Evolutionary conservation across 352 stramenopile genomes (phyloP), one percentile per base, ranked within the genome.

Genomic region (Phytophthora kernoviae): DNA sequence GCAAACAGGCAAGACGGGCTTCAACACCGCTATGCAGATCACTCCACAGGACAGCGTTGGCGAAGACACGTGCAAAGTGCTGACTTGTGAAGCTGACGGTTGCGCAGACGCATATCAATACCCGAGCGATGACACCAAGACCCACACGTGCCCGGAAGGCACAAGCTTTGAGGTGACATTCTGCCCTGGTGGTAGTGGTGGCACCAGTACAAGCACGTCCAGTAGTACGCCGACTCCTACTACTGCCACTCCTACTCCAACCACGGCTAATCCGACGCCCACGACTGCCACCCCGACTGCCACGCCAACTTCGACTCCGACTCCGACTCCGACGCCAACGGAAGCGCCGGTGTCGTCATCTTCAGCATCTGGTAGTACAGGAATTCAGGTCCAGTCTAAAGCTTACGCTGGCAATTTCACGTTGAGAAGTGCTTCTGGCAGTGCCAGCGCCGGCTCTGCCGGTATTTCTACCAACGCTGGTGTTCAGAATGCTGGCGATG

Each of bases 121-220:
- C 56, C 81, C 81, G 20, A 68, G 68, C 21, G 81, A 90, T 32
- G 67, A 88, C 50, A 72, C 58, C 30, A 90, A 90, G 55, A 87
- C 74, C 11, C 76, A 84, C 67, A 79, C 68, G 45, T 90, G 81
- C 30, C 65, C 68, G n/a, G 22, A 64, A 22, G 76, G 70, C 1
- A 86, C 81, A 15, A 68, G 73, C 42, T 90, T 87, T 48, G 47
- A 73, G 21, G 66, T 90, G n/a, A 87, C 69, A n/a, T 90, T 90
- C 55, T 90, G 81, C n/a, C 77, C 80, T 7, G 69, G 68, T 7
- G 77, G 73, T 1, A 69, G 56, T 17, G 73, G 76, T 8, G 73
- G 59, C 50, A 76, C 58, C n/a, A 41, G 10, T 15, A 41, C 37
- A 2, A 43, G 37, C 37, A 43, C 58, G 6, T 45, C 62, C 4